These are phyloP conservation scores for Lasiodiplodia gonubiensis DNA, from an alignment of 2,329 filamentous ascomycete genomes.

Conservation along the genomic window DNA sequence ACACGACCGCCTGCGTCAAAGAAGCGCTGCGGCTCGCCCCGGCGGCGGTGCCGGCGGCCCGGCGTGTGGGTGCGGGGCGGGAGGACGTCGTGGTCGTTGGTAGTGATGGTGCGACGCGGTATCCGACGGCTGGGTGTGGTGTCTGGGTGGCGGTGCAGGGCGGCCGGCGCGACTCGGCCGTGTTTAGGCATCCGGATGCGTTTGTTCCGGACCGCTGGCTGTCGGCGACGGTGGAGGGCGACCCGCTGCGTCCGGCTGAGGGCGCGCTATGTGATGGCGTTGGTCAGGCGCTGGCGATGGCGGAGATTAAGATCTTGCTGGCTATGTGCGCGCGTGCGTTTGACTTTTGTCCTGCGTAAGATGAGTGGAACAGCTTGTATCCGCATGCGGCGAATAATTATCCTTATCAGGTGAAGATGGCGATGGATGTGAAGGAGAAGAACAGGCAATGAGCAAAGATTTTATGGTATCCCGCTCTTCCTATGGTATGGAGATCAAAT, in stretches of 20 bases:
- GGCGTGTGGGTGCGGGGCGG: too few relatives aligned
- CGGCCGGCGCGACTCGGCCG: background rate
- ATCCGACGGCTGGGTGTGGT: slow-evolving; percentile 32
- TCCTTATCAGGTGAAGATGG: background rate
- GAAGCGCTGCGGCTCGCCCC: slow-evolving; percentile 61
- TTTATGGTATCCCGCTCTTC: too few relatives aligned
- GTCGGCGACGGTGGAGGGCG: slow-evolving; percentile 31
- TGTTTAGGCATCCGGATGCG: slow-evolving; percentile 33
- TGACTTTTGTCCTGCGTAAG: slow-evolving; percentile 50
- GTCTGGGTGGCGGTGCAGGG: slow-evolving; percentile 19
- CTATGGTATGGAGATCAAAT: too few relatives aligned
- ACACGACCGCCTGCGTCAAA: slow-evolving; percentile 59
- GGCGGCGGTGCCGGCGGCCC: slow-evolving; percentile 31
- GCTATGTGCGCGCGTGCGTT: slow-evolving; percentile 58
- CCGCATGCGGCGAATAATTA: slow-evolving; percentile 5
- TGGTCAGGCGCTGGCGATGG: slow-evolving; percentile 46
- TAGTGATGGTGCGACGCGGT: slow-evolving; percentile 1
- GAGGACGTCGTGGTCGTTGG: background rate
- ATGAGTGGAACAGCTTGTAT: slow-evolving; percentile 34
- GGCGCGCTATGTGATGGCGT: slow-evolving; percentile 45
- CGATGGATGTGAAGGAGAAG: too few relatives aligned
- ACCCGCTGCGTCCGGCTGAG: slow-evolving; percentile 46
- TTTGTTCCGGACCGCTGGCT: slow-evolving; percentile 20
- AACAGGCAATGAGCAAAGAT: too few relatives aligned
- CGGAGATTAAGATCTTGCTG: slow-evolving; percentile 42